These are phyloP conservation scores for Wickerhamiella qilinensis DNA, from an alignment of 805 yeast genomes.

Conservation along the genomic window DNA sequence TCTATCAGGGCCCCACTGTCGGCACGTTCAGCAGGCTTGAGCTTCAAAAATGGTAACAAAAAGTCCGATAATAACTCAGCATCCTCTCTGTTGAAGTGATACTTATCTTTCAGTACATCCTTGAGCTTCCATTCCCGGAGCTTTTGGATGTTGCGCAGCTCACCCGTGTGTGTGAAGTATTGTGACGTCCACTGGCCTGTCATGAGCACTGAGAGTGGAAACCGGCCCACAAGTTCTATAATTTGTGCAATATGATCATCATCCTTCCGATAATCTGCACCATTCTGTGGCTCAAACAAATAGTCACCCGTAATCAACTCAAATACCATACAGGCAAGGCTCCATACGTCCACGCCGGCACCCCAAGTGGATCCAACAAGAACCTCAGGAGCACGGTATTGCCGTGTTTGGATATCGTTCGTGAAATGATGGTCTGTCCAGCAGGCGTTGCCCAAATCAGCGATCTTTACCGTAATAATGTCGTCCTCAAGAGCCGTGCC, in stretches of 20 bases:
- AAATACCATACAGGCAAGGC: conserved; percentile 80
- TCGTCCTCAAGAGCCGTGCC: conserved; percentile 13
- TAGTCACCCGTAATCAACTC: conserved; percentile 91
- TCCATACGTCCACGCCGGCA: conserved; percentile 88
- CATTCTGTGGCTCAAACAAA: conserved; percentile 66
- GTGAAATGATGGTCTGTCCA: conserved; percentile 70
- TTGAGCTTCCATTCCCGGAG: conserved; percentile 80
- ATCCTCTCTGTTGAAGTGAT: conserved; percentile 50
- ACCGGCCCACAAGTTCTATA: conserved; percentile 59
- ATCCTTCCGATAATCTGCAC: conserved; percentile 55
- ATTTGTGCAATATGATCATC: conserved; percentile 96
- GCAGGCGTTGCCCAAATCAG: conserved; percentile 88
- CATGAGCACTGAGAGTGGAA: conserved; percentile 43
- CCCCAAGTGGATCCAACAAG: conserved; percentile 80
- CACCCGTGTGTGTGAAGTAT: conserved; percentile 49
- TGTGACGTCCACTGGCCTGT: conserved; percentile 46
- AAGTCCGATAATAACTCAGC: conserved; percentile 64
- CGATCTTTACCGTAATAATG: conserved; percentile 65
- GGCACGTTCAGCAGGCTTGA: conserved; percentile 68
- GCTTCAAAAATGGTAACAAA: conserved; percentile 61
- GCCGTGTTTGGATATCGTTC: conserved; percentile 80
- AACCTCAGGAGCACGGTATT: conserved; percentile 84
- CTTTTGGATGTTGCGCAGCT: conserved; percentile 61
- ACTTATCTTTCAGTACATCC: conserved; percentile 73
- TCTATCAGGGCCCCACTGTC: conserved; percentile 94